Base-by-base conservation (phyloP, 192 early-diverging fungal genomes). In the Chytriomyces confervae region DNA sequence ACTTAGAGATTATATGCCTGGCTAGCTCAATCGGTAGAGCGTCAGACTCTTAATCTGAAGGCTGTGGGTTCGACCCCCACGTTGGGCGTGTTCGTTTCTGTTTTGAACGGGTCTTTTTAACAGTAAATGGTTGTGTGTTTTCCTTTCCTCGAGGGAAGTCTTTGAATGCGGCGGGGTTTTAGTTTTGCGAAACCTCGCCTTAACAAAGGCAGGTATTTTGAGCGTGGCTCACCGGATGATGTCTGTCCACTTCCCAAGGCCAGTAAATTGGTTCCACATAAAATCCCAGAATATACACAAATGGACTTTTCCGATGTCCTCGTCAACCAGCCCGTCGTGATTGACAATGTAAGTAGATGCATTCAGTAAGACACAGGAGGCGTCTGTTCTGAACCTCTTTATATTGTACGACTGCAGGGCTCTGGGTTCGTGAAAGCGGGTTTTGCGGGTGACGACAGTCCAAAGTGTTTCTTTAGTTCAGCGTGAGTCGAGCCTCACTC, bases 401-500 rank as follows among this genome's bases (percentile, higher is more conserved):
- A 57, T 13, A 20, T 20, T 13, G 53, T n/a, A 3, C 16, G 20
- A 57, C 57, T 43, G 18, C 61, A 98, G 97, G 97, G 97, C 36
- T 99, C 97, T 18, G 97, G 97, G 60, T 92, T 96, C 80, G 98
- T 99, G 80, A 99, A 99, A 81, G 97, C 96, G 18, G 98, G 98
- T 18, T 98, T 99, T 83, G 97, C 98, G 49, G 98, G 98, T 66
- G 96, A 97, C 72, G 97, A 98, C 75, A 91, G 92, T 77, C 98
- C 98, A 70, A 97, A 98, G 81, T 94, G 94, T 76, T 99, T 92
- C 81, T 96, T 99, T 79, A 92, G 95, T 5, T 95, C 97, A 23
- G 92, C 91, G 94, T 95, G 87, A 83, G 92, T 84, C 36, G 36
- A 13, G 53, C 53, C 20, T 57, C 3, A 13, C 20, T 57, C 53